Conservation (phyloP, 176 grass and related monocot species). For the Phoenix dactylifera region DNA sequence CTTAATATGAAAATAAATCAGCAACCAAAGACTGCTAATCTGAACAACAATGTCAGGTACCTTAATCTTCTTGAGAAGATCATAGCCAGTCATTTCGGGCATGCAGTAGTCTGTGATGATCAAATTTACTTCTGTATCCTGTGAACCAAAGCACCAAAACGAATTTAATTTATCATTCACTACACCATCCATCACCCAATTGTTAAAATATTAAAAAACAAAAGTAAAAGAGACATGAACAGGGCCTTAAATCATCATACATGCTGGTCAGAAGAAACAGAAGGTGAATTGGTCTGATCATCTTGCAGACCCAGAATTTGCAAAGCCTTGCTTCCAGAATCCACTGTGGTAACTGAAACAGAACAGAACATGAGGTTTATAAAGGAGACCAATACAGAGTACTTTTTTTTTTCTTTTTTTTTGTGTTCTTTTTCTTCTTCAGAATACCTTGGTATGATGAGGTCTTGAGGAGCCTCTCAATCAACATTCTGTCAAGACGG, state of each 20-base stretch:
- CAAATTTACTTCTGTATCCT: constrained; percentile 81
- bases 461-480: constrained; percentile 81
- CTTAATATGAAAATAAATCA: too few species aligned
- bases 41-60: constrained; percentile 14
- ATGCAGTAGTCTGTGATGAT: constrained; percentile 98
- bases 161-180: constrained; percentile 1
- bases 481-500: constrained; percentile 73
- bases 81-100: constrained; percentile 93
- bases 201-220: too few species aligned
- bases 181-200: too few species aligned
- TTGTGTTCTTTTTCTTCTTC: neutral
- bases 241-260: constrained; percentile 22
- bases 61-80: constrained; percentile 95
- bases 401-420: too few species aligned
- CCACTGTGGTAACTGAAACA: constrained; percentile 59
- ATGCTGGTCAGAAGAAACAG: constrained; percentile 38
- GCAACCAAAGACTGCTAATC: neutral
- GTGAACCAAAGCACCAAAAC: constrained; percentile 20
- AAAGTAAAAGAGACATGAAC: too few species aligned
- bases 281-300: constrained; percentile 13
- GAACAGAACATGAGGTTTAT: neutral
- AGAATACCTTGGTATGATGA: constrained; percentile 73
- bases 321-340: constrained; percentile 80
- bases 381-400: neutral
- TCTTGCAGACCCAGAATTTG: constrained; percentile 60